Evolutionary conservation across 306 rosid species (phyloP), one percentile per base, ranked within the genome.

Genomic region (Dryas alaskensis): DNA sequence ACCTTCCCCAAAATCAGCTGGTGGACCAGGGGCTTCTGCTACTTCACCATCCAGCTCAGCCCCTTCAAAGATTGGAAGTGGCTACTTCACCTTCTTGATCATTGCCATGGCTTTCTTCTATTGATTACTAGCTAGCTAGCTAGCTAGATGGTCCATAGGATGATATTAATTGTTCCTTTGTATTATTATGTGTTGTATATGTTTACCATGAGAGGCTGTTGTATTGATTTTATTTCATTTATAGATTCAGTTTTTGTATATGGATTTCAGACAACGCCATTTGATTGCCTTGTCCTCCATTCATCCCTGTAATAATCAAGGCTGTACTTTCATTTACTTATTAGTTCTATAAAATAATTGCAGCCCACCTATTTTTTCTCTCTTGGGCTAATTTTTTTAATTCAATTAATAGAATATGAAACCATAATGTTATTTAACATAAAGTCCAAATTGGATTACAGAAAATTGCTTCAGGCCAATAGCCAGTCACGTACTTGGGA

Each of bases 31-130:
- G n/a, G 73, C 81, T 42, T 45, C 78, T 74, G 61, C 81, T 48
- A 62, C 76, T 71, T 53, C 79, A 48, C 75, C 82, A 2, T 27
- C 1, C 7, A 72, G 4, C 74, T 86, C 88, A 5, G 78, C 87
- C 14, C 64, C 85, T 3, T 27, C 84, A 16, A 55, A 10, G 68
- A 62, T 57, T 53, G 65, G 48, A 31, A 31, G 16, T n/a, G 78
- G 82, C 31, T 79, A 53, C 66, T 69, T 77, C 59, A 7, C 82
- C 45, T 62, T 79, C 40, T 44, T 73, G 73, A 10, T 76, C 76
- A 5, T 67, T 70, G 81, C 59, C 70, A 5, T 78, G 66, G 79
- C 73, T 66, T 46, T 86, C 61, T 64, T 81, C 74, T 48, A 75
- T 52, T 74, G 70, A 78, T 69, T 55, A 4, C n/a, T 44, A 3